Evolutionary conservation across 164 flowering plant genomes (phyloP), one percentile per base, ranked within the genome.

Genomic region (Kalanchoe fedtschenkoi): DNA sequence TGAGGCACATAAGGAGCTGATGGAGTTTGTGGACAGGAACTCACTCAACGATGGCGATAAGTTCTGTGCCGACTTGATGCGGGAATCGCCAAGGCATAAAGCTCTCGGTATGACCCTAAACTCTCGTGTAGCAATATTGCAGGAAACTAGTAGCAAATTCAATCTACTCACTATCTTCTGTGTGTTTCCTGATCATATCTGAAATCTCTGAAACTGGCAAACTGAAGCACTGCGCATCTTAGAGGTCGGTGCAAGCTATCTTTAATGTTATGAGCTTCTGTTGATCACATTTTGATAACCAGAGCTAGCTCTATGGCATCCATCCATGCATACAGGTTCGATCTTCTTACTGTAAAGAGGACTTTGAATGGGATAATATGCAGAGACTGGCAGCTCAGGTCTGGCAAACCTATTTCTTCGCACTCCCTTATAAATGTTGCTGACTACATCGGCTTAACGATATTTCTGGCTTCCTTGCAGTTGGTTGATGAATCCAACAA

Each of bases 321-420:
- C 21, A 28, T 35, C 38, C n/a, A n/a, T 60, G 37, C 4, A 60
- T 72, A 56, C 67, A 89, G 96, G 97, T 89, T 53, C 80, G 95
- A 66, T 85, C 96, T 41, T 89, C 89, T 53, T 91, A 91, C 19
- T 85, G 91, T 57, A 85, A 88, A 64, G 73, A 66, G 5, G 97
- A 88, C 71, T 91, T 91, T 60, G 97, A 88, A 73, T 88, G 97
- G 97, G 96, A 91, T 73, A 91, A 91, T 75, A 56, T 91, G 77
- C 72, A 81, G 75, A 75, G 81, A 17, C 66, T 91, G 60, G 74
- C 95, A 53, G 26, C 43, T 15, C 75, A 84, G 95, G 96, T 84
- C 3, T 51, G 39, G 16, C 34, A 59, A 5, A 26, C 5, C n/a
- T 28, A 19, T 33, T 60, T n/a, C 22, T 35, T 58, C 22, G 16